Evolutionary conservation across 164 flowering plant genomes (phyloP).

Genomic region (Aristolochia californica): DNA sequence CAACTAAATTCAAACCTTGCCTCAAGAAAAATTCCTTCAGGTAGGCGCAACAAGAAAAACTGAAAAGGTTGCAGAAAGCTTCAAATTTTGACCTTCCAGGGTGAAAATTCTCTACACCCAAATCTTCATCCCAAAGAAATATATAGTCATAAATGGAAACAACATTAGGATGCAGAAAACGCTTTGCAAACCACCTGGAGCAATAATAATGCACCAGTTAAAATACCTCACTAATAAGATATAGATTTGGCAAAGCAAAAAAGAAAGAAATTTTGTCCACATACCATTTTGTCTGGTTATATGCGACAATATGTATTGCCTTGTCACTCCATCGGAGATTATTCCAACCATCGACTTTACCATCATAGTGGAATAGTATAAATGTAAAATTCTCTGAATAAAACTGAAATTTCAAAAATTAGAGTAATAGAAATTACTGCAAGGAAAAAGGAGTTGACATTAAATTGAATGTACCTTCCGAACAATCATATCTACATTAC

Average conservation of each 20-base stretch:
- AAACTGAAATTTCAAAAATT: constrained; percentile 66
- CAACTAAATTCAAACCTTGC: not conserved
- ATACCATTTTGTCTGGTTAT: constrained; percentile 95
- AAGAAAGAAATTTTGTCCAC: not conserved
- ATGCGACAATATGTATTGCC: constrained; percentile 73
- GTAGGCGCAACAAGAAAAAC: not conserved
- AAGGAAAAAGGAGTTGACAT: not conserved
- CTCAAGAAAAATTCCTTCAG: not conserved
- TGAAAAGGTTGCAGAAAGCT: not conserved
- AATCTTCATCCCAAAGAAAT: constrained; percentile 98
- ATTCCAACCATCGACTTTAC: constrained; percentile 70
- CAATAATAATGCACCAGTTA: not conserved
- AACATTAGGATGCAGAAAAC: constrained; percentile 86
- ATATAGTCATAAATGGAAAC: constrained; percentile 79
- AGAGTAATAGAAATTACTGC: constrained; percentile 13
- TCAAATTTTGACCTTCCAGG: constrained; percentile 95
- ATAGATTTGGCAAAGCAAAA: too few species aligned
- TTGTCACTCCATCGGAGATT: constrained; percentile 67
- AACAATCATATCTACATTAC: constrained; percentile 66
- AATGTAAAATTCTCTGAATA: constrained; percentile 79
- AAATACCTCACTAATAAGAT: too few species aligned
- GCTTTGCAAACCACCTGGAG: constrained; percentile 98
- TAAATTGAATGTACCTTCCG: constrained; percentile 50
- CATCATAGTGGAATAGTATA: constrained; percentile 90
- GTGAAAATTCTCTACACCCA: constrained; percentile 72